Evolutionary conservation across 805 yeast genomes (phyloP), one percentile per base, ranked within the genome.

Genomic region (Cyberlindnera veronae): DNA sequence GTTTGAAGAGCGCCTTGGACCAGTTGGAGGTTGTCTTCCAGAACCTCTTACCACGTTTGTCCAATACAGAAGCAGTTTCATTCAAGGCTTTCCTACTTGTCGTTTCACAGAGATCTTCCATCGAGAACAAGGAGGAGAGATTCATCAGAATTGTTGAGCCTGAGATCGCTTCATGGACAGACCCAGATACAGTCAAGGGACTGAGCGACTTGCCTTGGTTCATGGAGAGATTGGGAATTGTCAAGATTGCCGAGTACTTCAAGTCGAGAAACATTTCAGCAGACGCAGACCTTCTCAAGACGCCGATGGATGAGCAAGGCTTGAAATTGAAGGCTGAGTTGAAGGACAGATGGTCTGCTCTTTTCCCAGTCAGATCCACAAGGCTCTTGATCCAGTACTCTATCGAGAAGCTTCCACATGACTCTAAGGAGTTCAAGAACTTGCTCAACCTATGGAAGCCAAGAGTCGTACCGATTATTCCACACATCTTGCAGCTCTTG

Each of bases 181-280:
- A 90, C 33, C 91, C 89, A 16, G 81, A 78, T 10, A 91, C 97
- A 0, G 89, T 87, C 47, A 88, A 88, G 56, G 97, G 97, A 0
- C 67, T 93, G 21, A 69, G 81, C 55, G 95, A 91, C 57, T 70
- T 95, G 32, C 96, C 88, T 45, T 93, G 98, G 98, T 93, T 93
- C 53, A 91, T 93, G 98, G 98, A 90, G 63, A 75, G 97, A 53
- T 74, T 95, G 37, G 99, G 99, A 3, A 87, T 93, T 40, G 98
- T 89, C 3, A 80, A 81, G 58, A 95, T 93, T 55, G 95, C 97
- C 0, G 84, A 84, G 44, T 93, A 93, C 58, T 93, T 95, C 63
- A 81, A 82, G 46, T 74, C 77, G 7, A 71, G 98, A 50, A 85
- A 86, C 5, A 90, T 95, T 23, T 75, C 84, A 1, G 87, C 90